Base-by-base conservation (phyloP, 2,329 filamentous ascomycete genomes). In the Chalaropsis ovoidea region DNA sequence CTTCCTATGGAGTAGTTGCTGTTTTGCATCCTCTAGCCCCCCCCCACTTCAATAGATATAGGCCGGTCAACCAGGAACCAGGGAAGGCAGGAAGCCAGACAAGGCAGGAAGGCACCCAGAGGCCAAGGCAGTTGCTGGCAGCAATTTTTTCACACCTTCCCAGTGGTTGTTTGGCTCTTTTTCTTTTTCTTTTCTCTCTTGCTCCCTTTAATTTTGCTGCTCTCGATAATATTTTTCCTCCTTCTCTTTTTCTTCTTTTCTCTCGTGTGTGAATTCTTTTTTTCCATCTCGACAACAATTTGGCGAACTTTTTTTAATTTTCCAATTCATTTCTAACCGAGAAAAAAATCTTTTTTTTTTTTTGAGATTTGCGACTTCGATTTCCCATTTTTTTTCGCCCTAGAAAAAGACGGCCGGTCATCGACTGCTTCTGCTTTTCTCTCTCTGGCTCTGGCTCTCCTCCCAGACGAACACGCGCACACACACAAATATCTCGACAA, bases 281-380 rank as follows among this genome's bases (percentile, higher is more conserved):
- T 58, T 39, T 56, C 19, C 54, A 58, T 58, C 54, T 58, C 15
- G 27, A 58, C 15, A 58, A 31, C 10, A n/a, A 35, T 43, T 62
- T 42, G 60, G 60, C 24, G 35, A 61, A 19, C 13, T 61, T 61
- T 61, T 62, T 10, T 62, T 42, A 45, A 42, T 62, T 62, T 62
- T 52, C 47, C 27, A 58, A n/a, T n/a, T 58, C 54, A 58, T 58
- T 58, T 58, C 54, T 58, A 58, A 58, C 54, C 54, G 54, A 58
- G 31, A 58, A 58, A 35, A 19, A 11, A n/a, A n/a, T n/a, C n/a
- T 13, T 58, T 27, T n/a, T 31, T 58, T 27, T 56, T 56, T 56
- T 39, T 13, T 31, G 24, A 54, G 52, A 56, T 10, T 58, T 56
- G 43, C 43, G 43, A 47, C 13, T 58, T 58, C n/a, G 27, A 35